phyloP scores from a whole-genome alignment of 805 yeast genomes.

The Yamadazyma takamatsuzukensis region DNA sequence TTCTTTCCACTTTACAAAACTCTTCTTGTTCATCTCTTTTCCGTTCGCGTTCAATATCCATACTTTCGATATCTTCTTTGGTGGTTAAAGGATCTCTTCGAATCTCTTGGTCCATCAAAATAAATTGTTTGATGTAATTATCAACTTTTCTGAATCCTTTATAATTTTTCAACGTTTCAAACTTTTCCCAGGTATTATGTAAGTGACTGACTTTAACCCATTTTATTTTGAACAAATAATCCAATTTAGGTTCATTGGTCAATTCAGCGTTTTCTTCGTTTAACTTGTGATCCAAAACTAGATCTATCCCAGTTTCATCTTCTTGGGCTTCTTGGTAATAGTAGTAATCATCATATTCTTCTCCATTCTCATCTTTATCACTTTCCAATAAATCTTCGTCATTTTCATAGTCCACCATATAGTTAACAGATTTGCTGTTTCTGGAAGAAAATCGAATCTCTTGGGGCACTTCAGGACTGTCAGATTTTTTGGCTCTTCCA shows the following conservation, averaged over 20 bases:
- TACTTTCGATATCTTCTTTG: conserved; percentile 86
- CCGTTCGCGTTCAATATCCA: conserved; percentile 88
- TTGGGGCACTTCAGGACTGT: too few relatives aligned
- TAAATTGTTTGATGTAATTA: conserved; percentile 78
- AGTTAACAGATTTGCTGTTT: conserved; percentile 64
- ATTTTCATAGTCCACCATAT: conserved; percentile 65
- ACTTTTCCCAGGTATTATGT: conserved; percentile 93
- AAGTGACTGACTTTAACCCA: conserved; percentile 88
- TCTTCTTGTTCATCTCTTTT: conserved; percentile 80
- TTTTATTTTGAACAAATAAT: conserved; percentile 63
- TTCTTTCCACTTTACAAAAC: conserved; percentile 82
- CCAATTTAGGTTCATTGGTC: conserved; percentile 54
- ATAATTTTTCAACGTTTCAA: conserved; percentile 44
- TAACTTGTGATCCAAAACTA: conserved; percentile 38
- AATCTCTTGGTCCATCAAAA: conserved; percentile 70
- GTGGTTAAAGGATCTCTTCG: conserved; percentile 80
- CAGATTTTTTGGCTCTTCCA: too few relatives aligned
- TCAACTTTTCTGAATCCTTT: conserved; percentile 86
- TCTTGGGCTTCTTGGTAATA: conserved; percentile 28
- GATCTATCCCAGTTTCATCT: conserved; percentile 33
- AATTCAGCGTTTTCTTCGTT: conserved; percentile 31
- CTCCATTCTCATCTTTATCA: conserved; percentile 29
- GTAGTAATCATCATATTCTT: conserved; percentile 32
- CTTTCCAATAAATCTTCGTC: conserved; percentile 54
- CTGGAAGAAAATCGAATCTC: conserved; percentile 80